Evolutionary conservation across 1,284 basidiomycete species (phyloP), one percentile per base, ranked within the genome.

Genomic region (Irpex sp.): DNA sequence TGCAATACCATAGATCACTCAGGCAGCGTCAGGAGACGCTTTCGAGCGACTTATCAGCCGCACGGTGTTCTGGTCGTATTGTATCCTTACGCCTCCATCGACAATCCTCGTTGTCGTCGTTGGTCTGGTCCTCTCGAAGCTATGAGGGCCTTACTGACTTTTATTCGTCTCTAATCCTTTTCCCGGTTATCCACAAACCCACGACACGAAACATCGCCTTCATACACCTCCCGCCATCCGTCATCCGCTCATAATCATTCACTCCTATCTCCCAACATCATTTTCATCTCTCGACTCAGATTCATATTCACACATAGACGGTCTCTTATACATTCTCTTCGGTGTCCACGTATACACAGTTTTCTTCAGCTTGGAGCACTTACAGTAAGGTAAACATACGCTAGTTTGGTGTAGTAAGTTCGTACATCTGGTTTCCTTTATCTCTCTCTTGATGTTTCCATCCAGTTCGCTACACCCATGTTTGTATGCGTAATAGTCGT

Each of bases 1-100:
- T 59, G 62, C 75, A 53, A 9, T 14, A 1, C 2, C n/a, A 71
- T 73, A 96, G 80, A 94, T 96, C 69, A 94, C 93, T 1, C 91
- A 93, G 75, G 91, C 91, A 4, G 91, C 87, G 2, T 89, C 88
- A 0, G 92, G 92, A 9, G 91, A 94, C 69, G 89, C 92, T 0
- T 96, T 98, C 71, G 95, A 98, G 74, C 80, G 93, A 5, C 82
- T 98, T 56, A 93, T 98, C 69, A 89, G 86, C 63, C 78, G 86
- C 28, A 92, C 91, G 0, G 86, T 93, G 58, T 93, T 92, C 72
- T 92, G 91, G 90, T 80, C 86, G 3, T 93, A 92, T 67, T 90
- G 88, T 69, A 76, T 93, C 23, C 78, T 94, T 59, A 94, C 93
- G 0, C 92, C 94, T 3, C 90, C 91, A 2, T 79, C 88, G 36